Evolutionary conservation across 179 eudicot genomes (phyloP), one percentile per base, ranked within the genome.

Genomic region (Carnegiea gigantea): DNA sequence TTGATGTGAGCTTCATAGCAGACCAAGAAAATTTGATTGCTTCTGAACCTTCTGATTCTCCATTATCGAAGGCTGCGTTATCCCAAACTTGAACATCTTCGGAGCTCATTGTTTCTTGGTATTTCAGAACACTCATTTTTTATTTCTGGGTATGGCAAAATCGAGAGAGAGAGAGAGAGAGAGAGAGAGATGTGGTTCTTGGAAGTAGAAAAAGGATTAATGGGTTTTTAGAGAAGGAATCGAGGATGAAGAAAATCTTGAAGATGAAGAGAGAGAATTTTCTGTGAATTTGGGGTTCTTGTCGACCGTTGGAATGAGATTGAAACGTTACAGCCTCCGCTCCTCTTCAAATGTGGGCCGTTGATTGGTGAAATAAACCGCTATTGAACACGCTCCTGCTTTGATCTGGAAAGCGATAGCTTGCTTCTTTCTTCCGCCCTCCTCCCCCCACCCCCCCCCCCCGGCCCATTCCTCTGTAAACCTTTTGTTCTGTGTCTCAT

Each of bases 1-100:
- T 77, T 6, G 85, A 83, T 10, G 82, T 54, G n/a, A 86, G 85
- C 51, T 88, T 87, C 51, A 85, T 23, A 6, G 86, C 84, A 77
- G 89, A 82, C 89, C 90, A 90, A 79, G 91, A 87, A 77, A 78
- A 43, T 44, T 62, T 83, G 13, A 71, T 79, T 8, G 54, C 64
- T 4, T 82, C 17, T 8, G 82, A 76, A 54, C 77, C 88, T 59
- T 83, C 83, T 15, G 85, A 86, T 64, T 90, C 91, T 65, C 91
- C 93, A 23, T 88, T 89, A 81, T 94, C 97, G 65, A 91, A 95
- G 0, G 93, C 92, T 38, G 91, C 95, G 76, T 95, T 95, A 90
- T 95, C 82, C 93, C 94, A 93, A 30, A 95, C 82, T 82, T 92
- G 94, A 21, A 94, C 75, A 80, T 93, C 97, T n/a, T 72, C 77